Base-by-base conservation (phyloP, 2,329 filamentous ascomycete genomes). In the Colletotrichum magnum region DNA sequence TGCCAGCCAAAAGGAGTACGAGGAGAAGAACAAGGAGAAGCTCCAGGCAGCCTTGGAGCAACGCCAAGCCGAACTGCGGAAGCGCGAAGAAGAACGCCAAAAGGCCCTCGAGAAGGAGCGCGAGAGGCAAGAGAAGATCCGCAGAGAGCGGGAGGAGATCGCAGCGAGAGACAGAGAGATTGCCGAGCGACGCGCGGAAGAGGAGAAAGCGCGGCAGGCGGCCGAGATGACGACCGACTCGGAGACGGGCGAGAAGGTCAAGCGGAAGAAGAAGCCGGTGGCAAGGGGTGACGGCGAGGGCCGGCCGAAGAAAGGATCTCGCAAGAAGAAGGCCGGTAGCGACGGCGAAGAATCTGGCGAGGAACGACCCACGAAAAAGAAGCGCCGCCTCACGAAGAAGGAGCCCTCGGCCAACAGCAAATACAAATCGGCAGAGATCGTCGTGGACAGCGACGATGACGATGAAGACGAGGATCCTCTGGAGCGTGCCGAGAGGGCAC, bases 21-120 rank as follows among this genome's bases (percentile, higher is more conserved):
- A 99, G 79, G 92, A 94, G 75, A 94, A 93, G 84, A 98, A 98
- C 78, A 94, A 94, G 43, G 90, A 93, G 75, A 97, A 96, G 79
- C 88, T 98, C 3, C 89, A 92, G 71, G 91, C 94, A 61, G 95
- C 96, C 7, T 88, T 93, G 43, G 90, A 93, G 75, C 88, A 90
- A 70, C 92, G 95, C 61, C 93, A 98, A 75, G 92, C 91, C 4
- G 95, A 97, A 78, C 84, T 95, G 21, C 88, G 87, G 69, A 90
- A 89, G 70, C 91, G 94, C 6, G 94, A 97, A 78, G 94, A 94
- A 72, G 90, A 91, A 77, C 90, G 91, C 51, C 85, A 89, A 72
- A 89, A 88, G 74, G 88, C 87, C 0, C 86, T 93, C 68, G 91
- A 93, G 64, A 87, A 86, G 63, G 92, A 94, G 73, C 87, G 88